Base-by-base conservation (phyloP, 2,329 filamentous ascomycete genomes). In the Chaetomiaceae sp. region DNA sequence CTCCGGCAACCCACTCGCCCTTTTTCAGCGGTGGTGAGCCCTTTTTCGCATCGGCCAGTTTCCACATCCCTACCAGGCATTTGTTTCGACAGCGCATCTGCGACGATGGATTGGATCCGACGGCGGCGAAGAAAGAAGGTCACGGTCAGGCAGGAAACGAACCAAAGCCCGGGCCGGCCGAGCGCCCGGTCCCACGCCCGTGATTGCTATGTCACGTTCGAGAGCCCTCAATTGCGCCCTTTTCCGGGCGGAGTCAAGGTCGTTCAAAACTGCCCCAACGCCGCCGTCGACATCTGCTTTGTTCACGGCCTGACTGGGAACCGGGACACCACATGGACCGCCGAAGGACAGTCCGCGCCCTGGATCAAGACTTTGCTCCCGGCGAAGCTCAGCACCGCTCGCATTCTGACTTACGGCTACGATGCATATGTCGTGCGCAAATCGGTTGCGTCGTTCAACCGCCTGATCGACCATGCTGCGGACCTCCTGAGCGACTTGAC, bases 351-450 rank as follows among this genome's bases (percentile, higher is more conserved):
- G 29, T 53, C 55, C n/a, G 38, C 38, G 15, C 67, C 69, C 1
- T 74, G 71, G 71, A 70, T 69, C 0, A 44, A 64, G 47, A 58
- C 57, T 0, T 58, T 74, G 17, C 63, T 74, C 0, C 63, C 69
- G 1, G 17, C 43, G 0, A 59, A 63, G 48, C 54, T 73, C 25
- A 38, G 49, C 1, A 64, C 54, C 1, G 67, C 68, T 17, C 67
- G 71, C n/a, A 60, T 74, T 3, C 63, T 74, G 17, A 69, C 69
- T 0, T 74, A 66, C 29, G 71, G 72, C 14, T 75, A 75, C 54
- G 65, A 71, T 23, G 66, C 67, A 15, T 65, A 69, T 25, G 51
- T 69, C 0, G 37, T 58, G n/a, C 51, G 57, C 19, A 55, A 19
- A 27, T 38, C 27, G 7, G 59, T 56, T 15, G 59, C 61, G 11